Evolutionary conservation across 768 basidiomycete genomes (phyloP).

Genomic region (Coprinopsis strossmayeri): DNA sequence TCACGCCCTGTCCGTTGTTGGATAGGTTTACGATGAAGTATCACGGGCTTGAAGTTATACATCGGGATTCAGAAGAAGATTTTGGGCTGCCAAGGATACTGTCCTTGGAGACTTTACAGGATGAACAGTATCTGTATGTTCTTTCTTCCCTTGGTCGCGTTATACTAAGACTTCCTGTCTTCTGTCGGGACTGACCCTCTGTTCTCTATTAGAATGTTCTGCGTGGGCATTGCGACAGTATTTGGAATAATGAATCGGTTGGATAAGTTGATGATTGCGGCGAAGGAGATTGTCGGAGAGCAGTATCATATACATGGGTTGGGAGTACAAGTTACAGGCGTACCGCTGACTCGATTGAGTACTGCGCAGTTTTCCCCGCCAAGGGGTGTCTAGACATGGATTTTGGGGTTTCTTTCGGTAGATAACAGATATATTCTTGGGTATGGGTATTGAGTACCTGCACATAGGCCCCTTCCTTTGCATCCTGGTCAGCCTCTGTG

Average conservation of each 20-base stretch:
- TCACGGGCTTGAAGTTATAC: constrained; percentile 61
- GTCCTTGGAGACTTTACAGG: constrained; percentile 65
- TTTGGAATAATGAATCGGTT: constrained; percentile 66
- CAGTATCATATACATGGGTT: constrained; percentile 80
- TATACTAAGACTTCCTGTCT: neutral
- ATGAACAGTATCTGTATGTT: constrained; percentile 74
- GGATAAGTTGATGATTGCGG: constrained; percentile 73
- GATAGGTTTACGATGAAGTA: constrained; percentile 41
- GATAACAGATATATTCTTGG: no score
- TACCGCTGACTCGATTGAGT: no score
- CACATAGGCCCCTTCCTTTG: no score
- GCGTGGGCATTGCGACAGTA: constrained; percentile 66
- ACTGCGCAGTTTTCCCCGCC: no score
- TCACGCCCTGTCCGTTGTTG: constrained; percentile 70
- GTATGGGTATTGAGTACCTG: no score
- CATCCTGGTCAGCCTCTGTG: no score
- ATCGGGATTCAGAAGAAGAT: constrained; percentile 66
- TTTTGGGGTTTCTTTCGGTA: no score
- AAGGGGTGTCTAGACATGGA: no score
- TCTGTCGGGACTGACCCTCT: neutral
- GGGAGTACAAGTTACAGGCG: no score
- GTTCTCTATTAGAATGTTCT: constrained; percentile 44
- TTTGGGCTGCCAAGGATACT: constrained; percentile 67
- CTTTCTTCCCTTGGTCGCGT: neutral
- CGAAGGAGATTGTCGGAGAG: constrained; percentile 83